phyloP scores from a whole-genome alignment of 2,329 filamentous ascomycete species.

The Ophiostoma tasmaniense region DNA sequence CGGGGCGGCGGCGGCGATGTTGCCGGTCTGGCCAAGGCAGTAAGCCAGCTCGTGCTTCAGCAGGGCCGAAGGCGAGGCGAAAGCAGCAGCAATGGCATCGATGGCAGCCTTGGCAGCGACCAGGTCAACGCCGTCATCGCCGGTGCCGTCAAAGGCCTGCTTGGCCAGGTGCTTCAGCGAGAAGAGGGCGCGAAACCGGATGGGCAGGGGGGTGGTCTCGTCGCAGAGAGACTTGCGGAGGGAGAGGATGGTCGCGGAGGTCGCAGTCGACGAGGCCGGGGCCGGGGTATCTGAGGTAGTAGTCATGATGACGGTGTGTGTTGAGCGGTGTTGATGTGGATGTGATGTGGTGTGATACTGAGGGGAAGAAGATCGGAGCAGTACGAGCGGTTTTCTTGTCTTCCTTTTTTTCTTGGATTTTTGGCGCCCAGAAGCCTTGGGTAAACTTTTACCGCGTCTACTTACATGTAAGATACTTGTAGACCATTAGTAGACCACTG shows the following conservation, averaged over 20 bases:
- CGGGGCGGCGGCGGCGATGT: constrained; percentile 58
- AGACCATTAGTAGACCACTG: neutral
- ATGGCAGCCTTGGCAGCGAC: constrained; percentile 48
- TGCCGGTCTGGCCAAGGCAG: constrained; percentile 85
- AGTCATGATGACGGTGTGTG: constrained; percentile 22
- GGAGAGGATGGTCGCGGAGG: constrained; percentile 43
- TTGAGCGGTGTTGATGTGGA: neutral
- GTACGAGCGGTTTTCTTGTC: neutral
- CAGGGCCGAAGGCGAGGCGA: constrained; percentile 75
- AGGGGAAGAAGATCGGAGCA: neutral
- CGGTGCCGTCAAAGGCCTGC: constrained; percentile 38
- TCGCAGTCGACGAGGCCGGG: constrained; percentile 11
- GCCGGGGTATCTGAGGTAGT: constrained; percentile 20
- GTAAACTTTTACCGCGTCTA: neutral
- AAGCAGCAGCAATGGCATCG: constrained; percentile 79
- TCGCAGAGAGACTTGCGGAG: constrained; percentile 71
- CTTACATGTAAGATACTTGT: no score
- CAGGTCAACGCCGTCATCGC: constrained; percentile 20
- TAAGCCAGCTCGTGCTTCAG: constrained; percentile 97
- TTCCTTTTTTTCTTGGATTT: neutral
- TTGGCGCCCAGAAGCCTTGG: neutral
- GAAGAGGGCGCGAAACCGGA: constrained; percentile 93
- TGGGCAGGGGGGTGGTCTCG: constrained; percentile 72
- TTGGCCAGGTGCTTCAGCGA: constrained; percentile 90
- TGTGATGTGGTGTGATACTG: neutral